Base-by-base conservation (phyloP, 768 basidiomycete genomes). In the Butyriboletus loyo region DNA sequence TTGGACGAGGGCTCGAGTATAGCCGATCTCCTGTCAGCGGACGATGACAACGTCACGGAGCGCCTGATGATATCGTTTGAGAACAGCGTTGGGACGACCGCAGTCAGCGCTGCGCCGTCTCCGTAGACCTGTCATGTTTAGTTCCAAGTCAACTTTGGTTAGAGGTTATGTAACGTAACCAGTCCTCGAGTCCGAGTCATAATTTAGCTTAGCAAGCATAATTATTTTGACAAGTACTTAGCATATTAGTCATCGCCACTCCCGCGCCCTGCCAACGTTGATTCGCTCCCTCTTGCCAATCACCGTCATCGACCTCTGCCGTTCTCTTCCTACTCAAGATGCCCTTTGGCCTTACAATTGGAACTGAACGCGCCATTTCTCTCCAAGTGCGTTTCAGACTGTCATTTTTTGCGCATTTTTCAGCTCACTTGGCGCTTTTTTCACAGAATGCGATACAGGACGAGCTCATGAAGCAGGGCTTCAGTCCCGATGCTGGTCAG, bases 301-400 rank as follows among this genome's bases (percentile, higher is more conserved):
- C 53, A 57, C 58, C 50, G 61, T 55, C 64, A 58, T 64, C 45
- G 14, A 59, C 67, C 60, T 57, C 47, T 37, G 45, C 41, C 45
- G 53, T 66, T 61, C 41, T 54, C 46, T 48, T 52, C 56, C 51
- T 17, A 49, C 28, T 10, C 44, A 46, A 51, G 3, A 89, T 88
- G 87, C 74, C 83, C 22, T 89, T 89, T 62, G 87, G 86, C 67
- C 78, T 89, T 39, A 85, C 81, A 39, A 89, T 89, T 69, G 84
- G 85, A 52, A 90, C 88, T 59, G 88, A 90, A 59, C 85, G 88
- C 56, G 86, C 89, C 11, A 74, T 71, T 41, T 73, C 81, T 43
- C 80, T 91, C 10, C 87, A 90, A 72, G 88, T 88, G 60, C 40
- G 76, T 65, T 28, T 34, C 3, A 19, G 3, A 24, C 9, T 5